phyloP scores from a whole-genome alignment of 306 rosid species.

The Quercus dentata region DNA sequence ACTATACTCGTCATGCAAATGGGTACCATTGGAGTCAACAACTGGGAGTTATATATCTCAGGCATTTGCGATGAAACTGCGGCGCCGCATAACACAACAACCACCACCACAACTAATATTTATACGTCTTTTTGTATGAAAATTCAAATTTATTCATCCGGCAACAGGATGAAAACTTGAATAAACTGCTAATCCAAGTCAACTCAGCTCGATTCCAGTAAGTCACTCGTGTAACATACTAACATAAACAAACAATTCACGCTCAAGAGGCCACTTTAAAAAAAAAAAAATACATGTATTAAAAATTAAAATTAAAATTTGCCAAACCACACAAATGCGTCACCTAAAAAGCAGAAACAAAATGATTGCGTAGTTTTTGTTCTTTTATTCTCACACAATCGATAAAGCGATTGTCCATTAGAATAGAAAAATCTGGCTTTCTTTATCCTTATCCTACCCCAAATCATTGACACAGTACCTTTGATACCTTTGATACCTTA shows the following conservation, averaged over 20 bases:
- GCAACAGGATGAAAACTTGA: not conserved
- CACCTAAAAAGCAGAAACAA: not conserved
- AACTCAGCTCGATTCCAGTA: not conserved
- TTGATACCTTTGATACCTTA: not conserved
- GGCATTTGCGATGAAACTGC: not conserved
- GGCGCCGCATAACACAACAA: not conserved
- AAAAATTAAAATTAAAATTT: too few relatives aligned
- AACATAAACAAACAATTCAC: not conserved
- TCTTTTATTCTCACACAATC: not conserved
- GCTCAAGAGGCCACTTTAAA: too few relatives aligned
- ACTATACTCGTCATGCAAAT: too few relatives aligned
- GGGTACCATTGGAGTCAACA: too few relatives aligned
- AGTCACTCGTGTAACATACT: not conserved
- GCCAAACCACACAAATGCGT: too few relatives aligned
- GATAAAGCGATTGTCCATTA: too few relatives aligned
- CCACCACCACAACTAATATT: too few relatives aligned
- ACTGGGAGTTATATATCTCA: too few relatives aligned
- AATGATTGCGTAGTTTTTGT: not conserved
- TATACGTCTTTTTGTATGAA: too few relatives aligned
- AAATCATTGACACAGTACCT: not conserved
- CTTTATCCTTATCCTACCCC: not conserved
- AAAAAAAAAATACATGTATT: too few relatives aligned
- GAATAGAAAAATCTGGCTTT: not conserved
- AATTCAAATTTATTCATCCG: too few relatives aligned
- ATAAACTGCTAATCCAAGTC: not conserved